Conservation (phyloP, 179 eudicot species). For the Gypsophila paniculata region DNA sequence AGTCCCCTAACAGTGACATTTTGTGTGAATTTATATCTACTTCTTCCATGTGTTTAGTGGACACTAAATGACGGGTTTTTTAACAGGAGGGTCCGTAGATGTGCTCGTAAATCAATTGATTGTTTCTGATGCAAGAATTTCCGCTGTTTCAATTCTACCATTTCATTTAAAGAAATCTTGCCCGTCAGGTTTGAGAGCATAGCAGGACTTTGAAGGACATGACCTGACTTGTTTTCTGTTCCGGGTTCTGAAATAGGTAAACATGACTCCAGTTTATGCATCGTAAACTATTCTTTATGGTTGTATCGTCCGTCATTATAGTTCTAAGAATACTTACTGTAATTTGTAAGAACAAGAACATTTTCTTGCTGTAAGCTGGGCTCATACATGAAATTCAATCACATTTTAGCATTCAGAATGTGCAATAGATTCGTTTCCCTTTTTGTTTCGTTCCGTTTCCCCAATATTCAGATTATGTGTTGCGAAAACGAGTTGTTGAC, state of each 20-base stretch:
- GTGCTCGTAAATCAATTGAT: slow-evolving; percentile 39
- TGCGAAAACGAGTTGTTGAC: no score
- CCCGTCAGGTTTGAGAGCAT: slow-evolving; percentile 11
- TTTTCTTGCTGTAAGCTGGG: slow-evolving; percentile 14
- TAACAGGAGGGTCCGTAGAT: slow-evolving; percentile 40
- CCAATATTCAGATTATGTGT: no score
- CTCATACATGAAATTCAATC: slow-evolving; percentile 14
- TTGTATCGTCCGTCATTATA: slow-evolving; percentile 17
- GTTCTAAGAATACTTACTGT: slow-evolving; percentile 16
- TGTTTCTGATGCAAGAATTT: slow-evolving; percentile 11
- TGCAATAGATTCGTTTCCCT: no score
- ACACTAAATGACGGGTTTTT: slow-evolving; percentile 8
- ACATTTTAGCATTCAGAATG: neutral
- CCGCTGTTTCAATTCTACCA: neutral
- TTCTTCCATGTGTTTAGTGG: slow-evolving; percentile 4
- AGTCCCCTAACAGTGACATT: neutral
- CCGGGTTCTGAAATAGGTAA: slow-evolving; percentile 20
- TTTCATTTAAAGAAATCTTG: slow-evolving; percentile 12
- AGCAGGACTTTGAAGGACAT: slow-evolving; percentile 12
- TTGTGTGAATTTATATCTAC: neutral
- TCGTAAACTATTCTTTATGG: slow-evolving; percentile 22
- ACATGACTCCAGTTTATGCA: slow-evolving; percentile 18
- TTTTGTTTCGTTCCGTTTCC: no score
- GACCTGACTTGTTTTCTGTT: slow-evolving; percentile 18
- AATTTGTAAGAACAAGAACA: slow-evolving; percentile 5